Percentiles rank a stretch among this genome's conserved stretches.
phyloP scores from a whole-genome alignment of 1,284 basidiomycete species.

The Farysia itapuensis region DNA sequence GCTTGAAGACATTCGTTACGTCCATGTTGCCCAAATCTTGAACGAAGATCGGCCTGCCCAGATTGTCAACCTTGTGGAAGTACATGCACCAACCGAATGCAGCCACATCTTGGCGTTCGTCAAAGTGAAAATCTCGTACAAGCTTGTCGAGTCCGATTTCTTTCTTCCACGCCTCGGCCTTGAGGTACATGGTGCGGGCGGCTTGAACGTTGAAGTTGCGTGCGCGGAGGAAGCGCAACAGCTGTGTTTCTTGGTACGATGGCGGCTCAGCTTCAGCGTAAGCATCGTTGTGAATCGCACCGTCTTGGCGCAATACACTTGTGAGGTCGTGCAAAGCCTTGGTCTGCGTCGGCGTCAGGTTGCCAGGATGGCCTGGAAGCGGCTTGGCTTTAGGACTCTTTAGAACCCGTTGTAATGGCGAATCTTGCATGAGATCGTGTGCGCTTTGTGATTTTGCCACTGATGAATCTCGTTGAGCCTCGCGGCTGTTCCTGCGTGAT shows the following conservation, averaged over 20 bases:
- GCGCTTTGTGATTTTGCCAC: too few species aligned
- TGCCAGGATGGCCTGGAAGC: slow-evolving; percentile 50
- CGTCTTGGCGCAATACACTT: slow-evolving; percentile 14
- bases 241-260: slow-evolving; percentile 32
- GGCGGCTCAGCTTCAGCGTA: slow-evolving; percentile 17
- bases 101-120: slow-evolving; percentile 48
- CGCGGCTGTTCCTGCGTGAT: too few species aligned
- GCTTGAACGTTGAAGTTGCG: slow-evolving; percentile 45
- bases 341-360: slow-evolving; percentile 37
- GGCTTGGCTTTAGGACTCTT: slow-evolving; percentile 14
- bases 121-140: slow-evolving; percentile 37
- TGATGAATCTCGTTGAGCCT: too few species aligned
- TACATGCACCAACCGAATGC: slow-evolving; percentile 57
- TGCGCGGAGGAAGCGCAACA: slow-evolving; percentile 53
- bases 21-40: slow-evolving; percentile 54
- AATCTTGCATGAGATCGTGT: slow-evolving; percentile 7
- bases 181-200: slow-evolving; percentile 47
- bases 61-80: slow-evolving; percentile 53
- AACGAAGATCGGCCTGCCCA: slow-evolving; percentile 55
- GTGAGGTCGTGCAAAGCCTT: slow-evolving; percentile 37
- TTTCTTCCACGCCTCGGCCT: slow-evolving; percentile 50
- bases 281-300: slow-evolving; percentile 11
- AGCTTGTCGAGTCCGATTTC: slow-evolving; percentile 41
- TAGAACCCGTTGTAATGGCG: slow-evolving; percentile 15
- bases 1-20: slow-evolving; percentile 29